Evolutionary conservation across 2,329 filamentous ascomycete genomes (phyloP).

Genomic region (Fonsecaea monophora): DNA sequence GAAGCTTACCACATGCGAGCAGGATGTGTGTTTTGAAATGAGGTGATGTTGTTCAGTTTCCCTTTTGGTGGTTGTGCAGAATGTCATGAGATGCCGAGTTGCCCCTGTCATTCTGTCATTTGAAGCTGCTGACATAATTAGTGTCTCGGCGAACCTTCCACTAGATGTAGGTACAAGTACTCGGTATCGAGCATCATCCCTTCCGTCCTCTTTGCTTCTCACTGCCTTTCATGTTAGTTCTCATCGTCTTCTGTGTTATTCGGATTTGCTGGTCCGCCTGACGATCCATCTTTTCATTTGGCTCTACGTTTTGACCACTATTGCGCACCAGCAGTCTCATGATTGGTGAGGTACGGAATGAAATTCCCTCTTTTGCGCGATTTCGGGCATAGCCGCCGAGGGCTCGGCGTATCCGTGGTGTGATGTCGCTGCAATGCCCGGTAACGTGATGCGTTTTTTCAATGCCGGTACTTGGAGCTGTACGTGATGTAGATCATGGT

Average conservation of each 20-base stretch:
- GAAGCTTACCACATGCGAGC: not conserved
- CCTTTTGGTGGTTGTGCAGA: not conserved
- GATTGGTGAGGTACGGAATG: not conserved
- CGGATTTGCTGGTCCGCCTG: not conserved
- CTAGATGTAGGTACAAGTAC: not conserved
- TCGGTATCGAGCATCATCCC: not conserved
- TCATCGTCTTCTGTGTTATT: not conserved
- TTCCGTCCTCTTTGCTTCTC: not conserved
- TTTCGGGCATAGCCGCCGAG: slow-evolving; percentile 29
- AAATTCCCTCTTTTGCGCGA: slow-evolving; percentile 18
- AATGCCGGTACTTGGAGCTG: not conserved
- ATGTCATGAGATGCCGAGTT: not conserved
- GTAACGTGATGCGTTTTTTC: slow-evolving; percentile 15
- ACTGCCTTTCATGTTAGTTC: not conserved
- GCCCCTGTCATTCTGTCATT: not conserved
- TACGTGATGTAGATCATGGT: not conserved
- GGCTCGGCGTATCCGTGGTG: slow-evolving; percentile 17
- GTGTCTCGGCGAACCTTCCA: not conserved
- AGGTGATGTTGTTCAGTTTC: not conserved
- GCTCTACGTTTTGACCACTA: no score
- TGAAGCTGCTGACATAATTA: not conserved
- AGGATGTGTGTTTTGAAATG: not conserved
- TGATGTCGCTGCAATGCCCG: slow-evolving; percentile 11
- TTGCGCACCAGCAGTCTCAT: not conserved
- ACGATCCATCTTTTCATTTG: not conserved